Base-by-base conservation (phyloP, 2,329 filamentous ascomycete species). In the Aspergillus fijiensis region DNA sequence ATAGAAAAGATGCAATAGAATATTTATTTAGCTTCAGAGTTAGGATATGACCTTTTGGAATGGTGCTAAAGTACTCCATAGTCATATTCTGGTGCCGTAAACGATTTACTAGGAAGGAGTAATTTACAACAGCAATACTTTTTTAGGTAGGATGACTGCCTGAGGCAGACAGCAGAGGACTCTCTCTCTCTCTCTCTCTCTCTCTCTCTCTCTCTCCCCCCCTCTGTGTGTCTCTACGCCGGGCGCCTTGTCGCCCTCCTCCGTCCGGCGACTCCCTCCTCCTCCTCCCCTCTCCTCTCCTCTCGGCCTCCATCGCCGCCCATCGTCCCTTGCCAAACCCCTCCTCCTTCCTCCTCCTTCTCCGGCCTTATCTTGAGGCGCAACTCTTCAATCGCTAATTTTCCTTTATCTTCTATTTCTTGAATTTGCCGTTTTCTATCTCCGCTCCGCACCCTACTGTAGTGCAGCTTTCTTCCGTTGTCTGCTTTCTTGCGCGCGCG, bases 401-500 rank as follows among this genome's bases (percentile, higher is more conserved):
- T 42, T 33, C 27, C 29, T 14, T 21, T 16, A 55, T 49, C 14
- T 31, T 39, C 29, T 25, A 33, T 4, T 23, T 16, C 23, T 21
- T 11, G 12, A 23, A 33, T 33, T 51, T 33, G 21, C 31, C n/a
- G 14, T 23, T 55, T 29, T 57, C 47, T 54, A 47, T 42, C 48
- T 56, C 50, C 25, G 57, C 55, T 52, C 60, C 63, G 56, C 58
- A 54, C 52, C 62, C 16, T 56, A 60, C 54, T 58, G 63, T 59
- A 59, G 57, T 62, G 61, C 61, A 54, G 49, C 61, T 55, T 59
- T 66, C 62, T 35, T 16, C 33, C 33, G 33, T 35, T 60, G 62
- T 63, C 62, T 58, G 61, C 58, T 58, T 57, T 59, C 63, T 57
- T 64, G 60, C 62, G 60, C 60, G 62, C 58, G 60, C 62, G 62